Base-by-base conservation (phyloP, 1,139 yeast species). In the Yamadazyma diospyri region DNA sequence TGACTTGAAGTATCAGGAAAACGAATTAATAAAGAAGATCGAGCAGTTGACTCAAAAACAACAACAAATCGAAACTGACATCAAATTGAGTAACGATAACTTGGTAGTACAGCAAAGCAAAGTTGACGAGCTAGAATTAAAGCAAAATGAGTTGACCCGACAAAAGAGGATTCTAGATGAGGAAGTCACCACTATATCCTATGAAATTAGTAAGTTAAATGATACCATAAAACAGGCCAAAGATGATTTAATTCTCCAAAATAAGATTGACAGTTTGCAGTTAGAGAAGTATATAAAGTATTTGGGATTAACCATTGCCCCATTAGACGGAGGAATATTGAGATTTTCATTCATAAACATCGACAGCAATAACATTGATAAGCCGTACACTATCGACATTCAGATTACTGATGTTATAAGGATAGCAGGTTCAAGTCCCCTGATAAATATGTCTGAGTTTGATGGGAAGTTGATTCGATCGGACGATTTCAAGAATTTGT, bases 291-390 rank as follows among this genome's bases (percentile, higher is more conserved):
- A 59, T 41, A 78, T 72, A 37, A 53, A 55, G 32, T 63, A 71
- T 37, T 52, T 72, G 32, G 79, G 80, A 1, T 47, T 74, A 30
- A 58, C 53, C 30, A 61, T 73, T 23, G 67, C 64, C 29, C 75
- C 70, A 4, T 38, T 65, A 3, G 48, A 55, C 3, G 57, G 55
- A 7, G 69, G 67, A 33, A 37, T 59, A 9, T 48, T 74, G 23
- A 50, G 51, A 34, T 67, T 74, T 37, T 50, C 53, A 2, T 74
- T 74, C 39, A 51, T 45, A 17, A 70, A 72, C 40, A 52, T 74
- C n/a, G 72, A 67, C 35, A 55, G 68, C 10, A 51, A 58, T 23
- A 53, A 71, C 35, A 48, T 57, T 12, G 64, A 60, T 25, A 55
- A 55, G 19, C 65, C 62, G 40, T 69, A 59, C 34, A 48, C 58